phyloP scores from a whole-genome alignment of 1,284 basidiomycete genomes.

The Cutaneotrichosporon arboriforme region DNA sequence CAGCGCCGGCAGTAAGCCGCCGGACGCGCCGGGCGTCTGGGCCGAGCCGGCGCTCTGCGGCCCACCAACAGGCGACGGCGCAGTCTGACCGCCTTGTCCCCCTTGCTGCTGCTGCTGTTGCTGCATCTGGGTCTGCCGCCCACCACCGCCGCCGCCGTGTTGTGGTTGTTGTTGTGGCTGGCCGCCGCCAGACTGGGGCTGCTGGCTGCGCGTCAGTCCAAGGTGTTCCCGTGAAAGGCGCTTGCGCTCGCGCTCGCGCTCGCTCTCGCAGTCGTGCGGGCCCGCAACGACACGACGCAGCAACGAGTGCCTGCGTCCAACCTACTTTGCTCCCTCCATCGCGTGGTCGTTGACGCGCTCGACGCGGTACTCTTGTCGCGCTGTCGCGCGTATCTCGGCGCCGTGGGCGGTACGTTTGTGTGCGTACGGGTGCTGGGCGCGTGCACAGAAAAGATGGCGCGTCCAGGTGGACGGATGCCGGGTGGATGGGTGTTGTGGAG shows the following conservation, averaged over 20 bases:
- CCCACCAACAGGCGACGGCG: neutral
- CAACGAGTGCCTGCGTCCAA: too few relatives aligned
- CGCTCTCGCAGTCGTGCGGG: too few relatives aligned
- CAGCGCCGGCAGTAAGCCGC: constrained; percentile 11
- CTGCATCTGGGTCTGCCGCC: too few relatives aligned
- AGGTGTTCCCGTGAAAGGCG: too few relatives aligned
- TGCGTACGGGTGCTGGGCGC: neutral
- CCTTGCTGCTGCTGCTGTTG: too few relatives aligned
- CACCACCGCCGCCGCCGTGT: too few relatives aligned
- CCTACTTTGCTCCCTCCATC: constrained; percentile 7
- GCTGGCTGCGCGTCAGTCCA: too few relatives aligned
- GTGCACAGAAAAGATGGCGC: constrained; percentile 5
- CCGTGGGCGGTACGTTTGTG: neutral
- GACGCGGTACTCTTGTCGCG: neutral
- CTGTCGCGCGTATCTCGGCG: neutral
- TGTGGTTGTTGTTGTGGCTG: too few relatives aligned
- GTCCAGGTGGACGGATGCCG: neutral
- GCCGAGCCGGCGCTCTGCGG: neutral
- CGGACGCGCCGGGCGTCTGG: neutral
- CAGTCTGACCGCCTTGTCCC: too few relatives aligned
- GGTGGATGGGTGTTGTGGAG: neutral
- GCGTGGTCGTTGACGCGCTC: neutral
- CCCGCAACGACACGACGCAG: too few relatives aligned
- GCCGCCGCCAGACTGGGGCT: too few relatives aligned
- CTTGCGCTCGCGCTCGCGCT: too few relatives aligned